phyloP scores from a whole-genome alignment of 306 rosid genomes.

The Vigna radiata region DNA sequence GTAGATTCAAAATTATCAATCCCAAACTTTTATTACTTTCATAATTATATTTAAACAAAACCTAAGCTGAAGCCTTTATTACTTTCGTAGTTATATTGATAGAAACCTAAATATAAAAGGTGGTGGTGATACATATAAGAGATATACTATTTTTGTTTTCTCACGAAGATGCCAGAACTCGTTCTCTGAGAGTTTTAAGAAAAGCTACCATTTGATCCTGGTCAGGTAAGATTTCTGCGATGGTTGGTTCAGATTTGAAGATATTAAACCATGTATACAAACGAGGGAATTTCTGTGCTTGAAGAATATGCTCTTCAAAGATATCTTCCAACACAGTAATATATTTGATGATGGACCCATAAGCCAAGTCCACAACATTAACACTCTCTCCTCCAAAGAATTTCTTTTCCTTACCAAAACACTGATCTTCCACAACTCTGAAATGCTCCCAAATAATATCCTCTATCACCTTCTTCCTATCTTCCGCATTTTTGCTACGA shows the following conservation, averaged over 20 bases:
- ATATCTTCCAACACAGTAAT: slow-evolving; percentile 17
- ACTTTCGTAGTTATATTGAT: no score
- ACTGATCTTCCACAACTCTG: slow-evolving; percentile 39
- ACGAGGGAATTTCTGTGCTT: slow-evolving; percentile 40
- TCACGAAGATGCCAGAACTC: neutral
- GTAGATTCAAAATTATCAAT: no score
- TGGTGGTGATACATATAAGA: no score
- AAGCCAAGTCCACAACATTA: slow-evolving; percentile 50
- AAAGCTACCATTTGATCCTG: slow-evolving; percentile 20
- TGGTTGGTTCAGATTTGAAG: slow-evolving; percentile 30
- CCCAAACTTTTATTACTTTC: no score
- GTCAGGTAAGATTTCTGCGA: slow-evolving; percentile 44
- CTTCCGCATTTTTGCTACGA: neutral
- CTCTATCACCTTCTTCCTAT: slow-evolving; percentile 22
- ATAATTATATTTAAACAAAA: no score
- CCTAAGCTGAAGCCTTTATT: no score
- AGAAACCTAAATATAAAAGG: no score
- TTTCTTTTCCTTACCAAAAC: slow-evolving; percentile 30
- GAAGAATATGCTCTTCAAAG: slow-evolving; percentile 23
- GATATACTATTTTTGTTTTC: no score
- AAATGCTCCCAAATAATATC: slow-evolving; percentile 36
- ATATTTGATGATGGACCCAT: slow-evolving; percentile 30
- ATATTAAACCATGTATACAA: slow-evolving; percentile 44
- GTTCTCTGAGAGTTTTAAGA: neutral
- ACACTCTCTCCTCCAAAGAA: slow-evolving; percentile 48